Base-by-base conservation (phyloP, 1,139 yeast species). In the Candida tropicalis region DNA sequence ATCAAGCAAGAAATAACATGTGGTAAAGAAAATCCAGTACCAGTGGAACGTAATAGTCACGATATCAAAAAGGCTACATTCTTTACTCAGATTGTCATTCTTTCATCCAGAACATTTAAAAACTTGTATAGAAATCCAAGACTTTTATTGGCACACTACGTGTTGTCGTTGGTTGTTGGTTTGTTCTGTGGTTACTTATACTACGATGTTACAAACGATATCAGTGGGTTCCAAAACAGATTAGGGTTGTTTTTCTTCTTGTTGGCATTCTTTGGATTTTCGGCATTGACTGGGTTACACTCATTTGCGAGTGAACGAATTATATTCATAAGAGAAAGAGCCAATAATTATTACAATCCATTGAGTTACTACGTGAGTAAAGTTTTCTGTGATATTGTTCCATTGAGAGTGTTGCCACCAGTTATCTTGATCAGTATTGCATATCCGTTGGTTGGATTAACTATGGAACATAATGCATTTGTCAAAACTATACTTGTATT, bases 191-290 rank as follows among this genome's bases (percentile, higher is more conserved):
- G 98, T 0, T 80, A 81, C 43, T 70, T 93, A 34, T 93, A 93
- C 63, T 91, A 84, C 65, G 75, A 89, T 56, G 82, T 91, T 18
- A 73, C 83, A 35, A 86, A 90, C 58, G 97, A 93, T 62, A 91
- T 93, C 46, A 83, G 96, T 57, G 99, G 99, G 0, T 93, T 93
- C 72, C 99, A 93, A 62, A 93, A 93, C 64, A 78, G 99, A 56
- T 72, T 93, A 51, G 99, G 99, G 0, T 71, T 93, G 48, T 93
- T 93, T 65, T 91, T 93, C 73, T 91, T 91, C 62, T 68, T 91
- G 43, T 72, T 93, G 51, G 89, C 98, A 3, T 77, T 91, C 57
- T 91, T 93, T 68, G 99, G 99, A 0, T 93, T 93, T 62, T 85
- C 96, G 1, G 84, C 98, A 0, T 74, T 93, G 58, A 93, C 98